Conservation (phyloP, 345 rosid genomes). For the Brassica rapa region DNA sequence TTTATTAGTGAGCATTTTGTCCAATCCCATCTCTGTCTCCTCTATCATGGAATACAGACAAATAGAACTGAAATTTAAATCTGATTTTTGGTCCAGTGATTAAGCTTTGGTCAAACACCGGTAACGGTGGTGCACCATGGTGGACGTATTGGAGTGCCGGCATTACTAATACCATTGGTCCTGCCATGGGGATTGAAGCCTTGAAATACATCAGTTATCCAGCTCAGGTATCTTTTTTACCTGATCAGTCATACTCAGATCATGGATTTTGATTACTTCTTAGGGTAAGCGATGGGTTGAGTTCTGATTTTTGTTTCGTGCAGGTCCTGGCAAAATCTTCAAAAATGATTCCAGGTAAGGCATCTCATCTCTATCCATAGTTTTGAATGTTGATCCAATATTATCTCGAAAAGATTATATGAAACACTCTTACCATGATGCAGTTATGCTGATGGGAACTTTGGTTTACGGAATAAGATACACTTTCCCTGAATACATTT, state of each 20-base stretch:
- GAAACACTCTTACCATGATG: conserved; percentile 14
- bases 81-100: conserved; percentile 54
- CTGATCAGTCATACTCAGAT: background rate
- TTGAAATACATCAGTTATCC: conserved; percentile 93
- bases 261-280: background rate
- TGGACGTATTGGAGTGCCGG: conserved; percentile 96
- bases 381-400: too few species aligned
- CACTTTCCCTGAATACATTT: conserved; percentile 74
- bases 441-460: conserved; percentile 95
- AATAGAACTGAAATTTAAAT: conserved; percentile 1
- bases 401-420: background rate
- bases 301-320: conserved; percentile 27
- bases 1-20: conserved; percentile 64
- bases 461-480: conserved; percentile 86
- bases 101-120: conserved; percentile 75
- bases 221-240: conserved; percentile 61
- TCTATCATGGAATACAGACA: background rate
- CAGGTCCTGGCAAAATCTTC: conserved; percentile 96
- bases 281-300: background rate
- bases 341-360: conserved; percentile 91
- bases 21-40: background rate
- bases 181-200: conserved; percentile 95
- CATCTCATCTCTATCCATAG: background rate
- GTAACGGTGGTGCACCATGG: conserved; percentile 83
- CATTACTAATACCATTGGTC: conserved; percentile 91